Evolutionary conservation across 225 moss, liverwort and hornwort genomes (phyloP).

Genomic region (Asterella californica): DNA sequence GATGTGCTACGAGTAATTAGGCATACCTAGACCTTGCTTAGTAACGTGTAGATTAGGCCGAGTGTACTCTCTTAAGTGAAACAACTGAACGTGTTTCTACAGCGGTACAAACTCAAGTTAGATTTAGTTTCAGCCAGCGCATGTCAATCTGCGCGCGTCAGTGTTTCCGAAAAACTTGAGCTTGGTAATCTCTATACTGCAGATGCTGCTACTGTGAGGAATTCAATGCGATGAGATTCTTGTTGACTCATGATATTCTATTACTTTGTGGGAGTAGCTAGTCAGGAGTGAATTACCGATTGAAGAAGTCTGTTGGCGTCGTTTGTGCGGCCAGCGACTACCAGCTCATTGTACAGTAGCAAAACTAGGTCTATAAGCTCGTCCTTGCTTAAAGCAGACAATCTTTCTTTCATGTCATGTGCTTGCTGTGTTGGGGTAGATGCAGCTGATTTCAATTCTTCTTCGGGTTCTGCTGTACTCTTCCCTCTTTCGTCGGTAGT

Average conservation of each 20-base stretch:
- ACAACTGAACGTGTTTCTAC: no score
- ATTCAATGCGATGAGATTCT: background rate
- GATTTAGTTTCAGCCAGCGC: background rate
- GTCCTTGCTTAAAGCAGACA: conserved; percentile 32
- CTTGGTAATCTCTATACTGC: background rate
- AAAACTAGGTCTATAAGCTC: conserved; percentile 46
- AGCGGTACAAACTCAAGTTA: no score
- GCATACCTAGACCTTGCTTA: no score
- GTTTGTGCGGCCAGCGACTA: conserved; percentile 35
- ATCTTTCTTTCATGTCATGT: conserved; percentile 36
- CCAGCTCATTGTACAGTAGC: conserved; percentile 44
- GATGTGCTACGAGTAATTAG: no score
- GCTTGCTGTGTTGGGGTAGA: background rate
- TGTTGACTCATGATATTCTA: background rate
- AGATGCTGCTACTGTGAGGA: background rate
- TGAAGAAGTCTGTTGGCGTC: conserved; percentile 44
- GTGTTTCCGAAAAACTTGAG: background rate
- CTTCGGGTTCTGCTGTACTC: background rate
- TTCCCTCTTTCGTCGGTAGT: conserved; percentile 27
- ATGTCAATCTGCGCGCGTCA: background rate
- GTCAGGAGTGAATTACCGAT: conserved; percentile 31
- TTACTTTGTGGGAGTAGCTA: background rate
- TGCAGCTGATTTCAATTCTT: background rate
- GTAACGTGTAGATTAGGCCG: no score
- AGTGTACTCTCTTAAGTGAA: no score